Base-by-base conservation (phyloP, 2,329 filamentous ascomycete genomes). In the Diaporthe amygdali region DNA sequence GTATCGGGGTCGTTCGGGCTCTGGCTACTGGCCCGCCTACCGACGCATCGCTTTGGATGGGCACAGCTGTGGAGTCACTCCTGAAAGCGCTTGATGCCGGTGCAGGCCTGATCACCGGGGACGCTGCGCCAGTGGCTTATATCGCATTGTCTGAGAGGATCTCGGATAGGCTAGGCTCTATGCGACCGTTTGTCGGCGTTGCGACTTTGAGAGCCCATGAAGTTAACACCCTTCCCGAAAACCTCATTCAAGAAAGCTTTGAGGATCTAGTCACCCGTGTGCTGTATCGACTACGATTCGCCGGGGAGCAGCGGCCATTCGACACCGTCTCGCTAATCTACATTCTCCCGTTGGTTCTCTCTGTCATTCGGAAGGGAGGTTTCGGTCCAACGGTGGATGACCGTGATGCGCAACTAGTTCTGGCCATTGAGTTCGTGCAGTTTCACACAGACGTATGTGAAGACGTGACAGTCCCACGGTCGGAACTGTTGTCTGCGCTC, bases 231-330 rank as follows among this genome's bases (percentile, higher is more conserved):
- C 83, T 99, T 4, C 88, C 94, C 0, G 87, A 92, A 14, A 90
- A 93, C 66, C 87, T 96, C 71, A 88, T 92, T 73, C 87, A 93
- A 74, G 96, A 98, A 78, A 90, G 93, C n/a, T 85, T 98, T 10
- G 94, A 94, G 69, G 91, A 92, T 70, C 89, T 98, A 15, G 88
- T 97, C 15, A 98, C 96, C 3, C 90, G 96, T 80, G 91, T 98
- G 1, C 85, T 99, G 6, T 98, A 98, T 81, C 92, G 96, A 59
- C 85, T 99, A 67, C 92, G 95, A 20, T 97, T 97, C 80, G 89
- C 95, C 46, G 93, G 94, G 66, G 96, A 98, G 79, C 96, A 98
- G 80, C 90, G 95, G n/a, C 95, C 96, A 0, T 95, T 99, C 76
- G 96, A 99, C 79, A 87, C 90, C 3, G 92, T 96, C 5, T 96